Base-by-base conservation (phyloP, 106 monocot species). In the Dendrobium nobile region DNA sequence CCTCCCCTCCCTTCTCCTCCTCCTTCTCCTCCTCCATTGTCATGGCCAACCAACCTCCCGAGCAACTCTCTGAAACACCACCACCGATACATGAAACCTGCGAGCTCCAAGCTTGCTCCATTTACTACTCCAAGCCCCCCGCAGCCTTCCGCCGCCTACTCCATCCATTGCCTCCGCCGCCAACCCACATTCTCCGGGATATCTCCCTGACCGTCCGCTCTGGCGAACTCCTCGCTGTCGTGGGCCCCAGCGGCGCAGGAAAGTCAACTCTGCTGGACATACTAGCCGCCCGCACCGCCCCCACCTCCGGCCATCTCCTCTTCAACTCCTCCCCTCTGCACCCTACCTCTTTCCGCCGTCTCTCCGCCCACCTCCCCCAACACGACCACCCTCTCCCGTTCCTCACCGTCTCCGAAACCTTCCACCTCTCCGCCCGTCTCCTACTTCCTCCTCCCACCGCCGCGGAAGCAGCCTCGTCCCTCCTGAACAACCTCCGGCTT, bases 211-310 rank as follows among this genome's bases (percentile, higher is more conserved):
- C 92, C 4, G 94, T 94, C 77, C 83, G 75, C 40, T 89, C 96
- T 1, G 85, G 86, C 22, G 84, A 92, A 84, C 78, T 96, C 79
- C 90, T 94, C 24, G 96, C 93, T 42, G 75, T 96, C 70, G 94
- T 94, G 7, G 96, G 94, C 54, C 94, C 92, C 7, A 97, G 97
- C 83, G 97, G 97, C 72, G 92, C 97, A 72, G 97, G 97, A 54
- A 97, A 97, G 80, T 92, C 97, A 6, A 97, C 94, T 5, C 90
- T 97, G 9, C 89, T 97, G 47, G 94, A 97, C 86, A 95, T 98
- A 84, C 91, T 98, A 41, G 82, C 97, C 7, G 84, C 92, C 22
- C 92, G 88, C 44, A 84, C 76, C 19, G 15, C 88, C 81, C 97
- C 97, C 45, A 86, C 92, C 44, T 45, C 78, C 68, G 97, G 97